These are phyloP conservation scores for Porphyra umbilicalis DNA, from an alignment of 31 red algal genomes.

Conservation along the genomic window DNA sequence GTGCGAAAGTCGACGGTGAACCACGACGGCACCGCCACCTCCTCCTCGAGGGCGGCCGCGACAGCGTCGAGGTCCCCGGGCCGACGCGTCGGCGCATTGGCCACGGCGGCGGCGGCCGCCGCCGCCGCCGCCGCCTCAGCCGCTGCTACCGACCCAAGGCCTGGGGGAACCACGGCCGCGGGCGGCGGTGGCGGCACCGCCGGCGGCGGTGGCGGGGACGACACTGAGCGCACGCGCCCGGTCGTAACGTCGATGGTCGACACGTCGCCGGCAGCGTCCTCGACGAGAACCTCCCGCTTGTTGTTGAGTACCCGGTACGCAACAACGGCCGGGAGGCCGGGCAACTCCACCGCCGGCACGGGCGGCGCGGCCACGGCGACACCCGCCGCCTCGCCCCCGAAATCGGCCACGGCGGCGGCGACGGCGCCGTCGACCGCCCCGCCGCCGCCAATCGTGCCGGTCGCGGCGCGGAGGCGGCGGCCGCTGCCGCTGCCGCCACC, in stretches of 20 bases:
- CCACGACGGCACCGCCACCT: conserved; percentile 88
- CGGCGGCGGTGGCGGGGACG: neutral
- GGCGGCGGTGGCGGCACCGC: neutral
- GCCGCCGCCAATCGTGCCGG: neutral
- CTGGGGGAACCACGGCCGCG: neutral
- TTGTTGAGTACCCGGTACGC: conserved; percentile 85
- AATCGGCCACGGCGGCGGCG: neutral
- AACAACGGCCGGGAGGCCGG: conserved; percentile 78
- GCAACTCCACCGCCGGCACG: neutral
- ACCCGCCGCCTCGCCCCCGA: neutral
- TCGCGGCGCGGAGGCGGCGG: neutral
- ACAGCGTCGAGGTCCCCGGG: conserved; percentile 62
- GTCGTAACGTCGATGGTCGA: conserved; percentile 70
- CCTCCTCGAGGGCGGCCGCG: conserved; percentile 41
- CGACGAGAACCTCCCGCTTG: conserved; percentile 72
- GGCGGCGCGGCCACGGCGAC: neutral
- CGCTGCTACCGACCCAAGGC: neutral
- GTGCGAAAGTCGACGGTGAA: conserved; percentile 81
- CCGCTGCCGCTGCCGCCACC: neutral
- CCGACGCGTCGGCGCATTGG: conserved; percentile 10
- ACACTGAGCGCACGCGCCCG: conserved; percentile 8
- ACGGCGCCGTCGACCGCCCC: neutral
- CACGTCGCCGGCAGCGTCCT: conserved; percentile 51
- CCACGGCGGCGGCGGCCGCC: neutral
- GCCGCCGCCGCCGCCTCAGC: neutral